Evolutionary conservation across 1,284 basidiomycete genomes (phyloP), one percentile per base, ranked within the genome.

Genomic region (Meira nashicola): DNA sequence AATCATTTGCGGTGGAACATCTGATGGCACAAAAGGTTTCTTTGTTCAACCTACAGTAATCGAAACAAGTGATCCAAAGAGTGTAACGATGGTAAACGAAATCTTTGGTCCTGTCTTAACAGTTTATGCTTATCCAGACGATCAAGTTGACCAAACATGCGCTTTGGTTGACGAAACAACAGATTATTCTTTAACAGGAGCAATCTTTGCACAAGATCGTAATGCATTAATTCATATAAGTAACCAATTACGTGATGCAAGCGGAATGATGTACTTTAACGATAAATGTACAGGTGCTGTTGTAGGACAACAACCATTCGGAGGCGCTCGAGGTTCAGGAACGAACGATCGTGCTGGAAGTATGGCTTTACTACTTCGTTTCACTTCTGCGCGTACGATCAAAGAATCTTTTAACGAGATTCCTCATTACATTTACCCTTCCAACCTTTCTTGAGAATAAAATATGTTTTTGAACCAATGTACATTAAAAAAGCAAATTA

Each of bases 341-440:
- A 98, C 95, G 65, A 97, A 97, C 82, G 95, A 98, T 81, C 98
- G 97, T 83, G 90, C 92, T 0, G 94, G 94, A 14, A 91, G 89
- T 66, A 87, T 92, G 68, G 86, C 84, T 71, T 89, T 96, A 77
- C 93, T 78, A 63, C 75, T 71, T 67, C 74, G 75, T 40, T 79
- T 79, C 57, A 70, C 81, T 58, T 90, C 88, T 58, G 87, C 89
- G 50, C 84, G 94, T 73, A 91, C 89, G 67, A 93, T 98, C 83
- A 98, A 97, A 84, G 94, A 98, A 83, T 90, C 88, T 78, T 71
- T 71, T 53, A 65, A 74, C 57, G 67, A 73, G 59, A 67, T 68
- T 28, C 39, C 63, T 33, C 64, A 66, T 44, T 67, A 67, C 66
- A 55, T 69, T 41, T 77, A 77, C 65, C 75, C 74, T 19, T 69